A percentile compares a stretch with the other conserved stretches of the same genome.
Evolutionary conservation across 306 rosid genomes (phyloP).

Genomic region (Gleditsia sinensis): DNA sequence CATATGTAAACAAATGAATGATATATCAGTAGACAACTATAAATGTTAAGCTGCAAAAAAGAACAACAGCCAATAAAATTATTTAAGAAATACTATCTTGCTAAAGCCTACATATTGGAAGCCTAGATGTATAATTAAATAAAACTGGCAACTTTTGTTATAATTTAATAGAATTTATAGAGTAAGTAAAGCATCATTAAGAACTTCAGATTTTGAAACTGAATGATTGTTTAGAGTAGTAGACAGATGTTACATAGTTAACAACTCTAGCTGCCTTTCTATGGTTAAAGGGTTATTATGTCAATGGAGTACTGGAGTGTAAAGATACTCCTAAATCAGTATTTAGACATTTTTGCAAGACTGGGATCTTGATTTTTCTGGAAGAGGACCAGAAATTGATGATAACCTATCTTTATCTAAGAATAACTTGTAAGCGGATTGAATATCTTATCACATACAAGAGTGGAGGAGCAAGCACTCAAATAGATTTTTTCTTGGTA

Average conservation of each 20-base stretch:
- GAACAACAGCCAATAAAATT: not conserved
- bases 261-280: slow-evolving; percentile 3
- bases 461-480: too few relatives aligned
- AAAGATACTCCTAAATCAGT: slow-evolving; percentile 1
- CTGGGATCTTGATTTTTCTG: too few relatives aligned
- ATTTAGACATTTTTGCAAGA: not conserved
- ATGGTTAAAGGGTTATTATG: slow-evolving; percentile 2
- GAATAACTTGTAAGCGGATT: too few relatives aligned
- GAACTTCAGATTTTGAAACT: too few relatives aligned
- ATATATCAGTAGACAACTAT: slow-evolving; percentile 6
- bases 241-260: not conserved
- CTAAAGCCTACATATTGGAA: not conserved
- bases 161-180: not conserved
- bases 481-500: too few relatives aligned
- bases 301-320: slow-evolving; percentile 12
- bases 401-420: too few relatives aligned
- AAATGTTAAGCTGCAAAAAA: not conserved
- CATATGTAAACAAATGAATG: slow-evolving; percentile 13
- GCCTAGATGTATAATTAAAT: not conserved
- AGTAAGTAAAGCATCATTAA: not conserved
- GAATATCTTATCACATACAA: too few relatives aligned
- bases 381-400: too few relatives aligned
- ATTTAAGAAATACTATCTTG: not conserved
- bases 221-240: not conserved
- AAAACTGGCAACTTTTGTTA: not conserved